Evolutionary conservation across 306 rosid species (phyloP).

Genomic region (Lotus japonicus): DNA sequence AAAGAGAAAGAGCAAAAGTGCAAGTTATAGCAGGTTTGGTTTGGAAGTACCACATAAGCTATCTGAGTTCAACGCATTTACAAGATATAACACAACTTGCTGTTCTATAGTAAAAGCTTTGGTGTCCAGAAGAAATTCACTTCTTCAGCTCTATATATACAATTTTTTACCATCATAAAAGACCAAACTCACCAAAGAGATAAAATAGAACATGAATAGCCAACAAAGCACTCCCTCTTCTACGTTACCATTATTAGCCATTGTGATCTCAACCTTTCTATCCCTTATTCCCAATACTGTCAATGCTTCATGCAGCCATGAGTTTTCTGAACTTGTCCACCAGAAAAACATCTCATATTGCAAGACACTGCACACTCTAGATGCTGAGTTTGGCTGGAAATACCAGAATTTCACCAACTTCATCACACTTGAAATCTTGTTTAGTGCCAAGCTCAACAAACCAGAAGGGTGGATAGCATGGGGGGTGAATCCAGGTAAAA

Average conservation of each 20-base stretch:
- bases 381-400: slow-evolving; percentile 62
- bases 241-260: not conserved
- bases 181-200: not conserved
- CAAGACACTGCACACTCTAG: slow-evolving; percentile 47
- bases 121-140: not conserved
- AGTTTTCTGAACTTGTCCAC: not conserved
- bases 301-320: not conserved
- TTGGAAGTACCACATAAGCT: no score
- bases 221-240: slow-evolving; percentile 11
- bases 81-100: not conserved
- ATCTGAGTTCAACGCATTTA: no score
- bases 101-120: not conserved
- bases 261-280: slow-evolving; percentile 10
- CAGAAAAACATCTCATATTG: slow-evolving; percentile 21
- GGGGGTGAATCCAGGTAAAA: slow-evolving; percentile 63
- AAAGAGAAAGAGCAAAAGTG: not conserved
- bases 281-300: not conserved
- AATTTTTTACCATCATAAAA: not conserved
- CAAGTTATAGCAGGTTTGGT: not conserved
- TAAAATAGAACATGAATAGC: not conserved
- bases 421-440: slow-evolving; percentile 24
- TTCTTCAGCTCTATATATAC: not conserved
- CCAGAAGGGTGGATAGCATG: slow-evolving; percentile 58
- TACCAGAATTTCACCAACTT: not conserved
- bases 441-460: slow-evolving; percentile 12